These are phyloP conservation scores for Nepenthes mirabilis DNA, from an alignment of 148 eudicot species.

Conservation along the genomic window DNA sequence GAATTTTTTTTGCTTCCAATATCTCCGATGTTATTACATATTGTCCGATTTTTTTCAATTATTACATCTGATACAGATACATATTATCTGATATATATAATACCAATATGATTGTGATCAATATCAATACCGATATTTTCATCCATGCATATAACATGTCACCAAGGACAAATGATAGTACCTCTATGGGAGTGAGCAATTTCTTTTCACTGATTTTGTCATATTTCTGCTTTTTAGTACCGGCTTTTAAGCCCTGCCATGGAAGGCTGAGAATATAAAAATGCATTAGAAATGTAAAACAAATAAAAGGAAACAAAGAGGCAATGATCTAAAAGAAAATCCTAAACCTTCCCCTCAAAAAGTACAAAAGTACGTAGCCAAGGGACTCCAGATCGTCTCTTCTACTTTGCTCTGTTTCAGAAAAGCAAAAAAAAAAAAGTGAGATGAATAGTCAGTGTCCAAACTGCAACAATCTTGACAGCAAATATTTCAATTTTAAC, in stretches of 20 bases:
- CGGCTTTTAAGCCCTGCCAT: conserved; percentile 94
- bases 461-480: too few species aligned
- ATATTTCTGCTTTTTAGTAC: conserved; percentile 92
- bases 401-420: conserved; percentile 78
- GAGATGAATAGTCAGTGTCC: neutral
- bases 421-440: neutral
- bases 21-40: too few species aligned
- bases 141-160: neutral
- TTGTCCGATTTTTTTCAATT: too few species aligned
- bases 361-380: conserved; percentile 95
- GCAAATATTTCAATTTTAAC: too few species aligned
- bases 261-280: conserved; percentile 58
- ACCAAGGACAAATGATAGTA: conserved; percentile 7
- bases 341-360: conserved; percentile 82
- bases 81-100: too few species aligned
- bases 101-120: too few species aligned
- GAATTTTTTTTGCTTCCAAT: too few species aligned
- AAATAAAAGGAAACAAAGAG: neutral
- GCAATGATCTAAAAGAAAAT: conserved; percentile 1
- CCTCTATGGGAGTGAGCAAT: conserved; percentile 90
- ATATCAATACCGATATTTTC: too few species aligned
- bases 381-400: conserved; percentile 96
- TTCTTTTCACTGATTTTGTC: conserved; percentile 96
- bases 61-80: too few species aligned
- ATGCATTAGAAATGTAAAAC: conserved; percentile 8